Evolutionary conservation across 1,139 yeast genomes (phyloP).

Genomic region (Candida sp.): DNA sequence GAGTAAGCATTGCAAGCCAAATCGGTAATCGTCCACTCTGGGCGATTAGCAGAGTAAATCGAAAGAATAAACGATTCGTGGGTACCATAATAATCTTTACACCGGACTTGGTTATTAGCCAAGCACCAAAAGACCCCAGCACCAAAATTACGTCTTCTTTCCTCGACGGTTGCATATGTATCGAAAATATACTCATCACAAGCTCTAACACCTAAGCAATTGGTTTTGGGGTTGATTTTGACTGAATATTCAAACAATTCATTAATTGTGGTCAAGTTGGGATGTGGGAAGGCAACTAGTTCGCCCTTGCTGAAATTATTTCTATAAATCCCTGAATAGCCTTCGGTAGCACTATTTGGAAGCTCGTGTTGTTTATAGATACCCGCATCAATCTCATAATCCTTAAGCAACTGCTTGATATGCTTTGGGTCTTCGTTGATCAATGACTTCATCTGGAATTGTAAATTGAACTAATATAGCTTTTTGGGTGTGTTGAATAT

Average conservation of each 20-base stretch:
- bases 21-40: slow-evolving; percentile 39
- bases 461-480: not conserved
- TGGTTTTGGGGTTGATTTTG: slow-evolving; percentile 28
- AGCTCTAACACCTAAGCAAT: slow-evolving; percentile 54
- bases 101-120: slow-evolving; percentile 35
- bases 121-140: slow-evolving; percentile 62
- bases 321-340: slow-evolving; percentile 31
- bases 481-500: not conserved
- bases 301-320: slow-evolving; percentile 14
- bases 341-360: slow-evolving; percentile 10
- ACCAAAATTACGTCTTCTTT: slow-evolving; percentile 51
- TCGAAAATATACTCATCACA: slow-evolving; percentile 47
- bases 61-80: slow-evolving; percentile 29
- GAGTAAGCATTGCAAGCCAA: slow-evolving; percentile 33
- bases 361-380: not conserved
- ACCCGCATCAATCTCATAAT: not conserved
- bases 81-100: slow-evolving; percentile 17
- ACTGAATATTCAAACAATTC: slow-evolving; percentile 45
- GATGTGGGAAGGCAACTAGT: slow-evolving; percentile 44
- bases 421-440: slow-evolving; percentile 1
- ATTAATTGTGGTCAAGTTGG: slow-evolving; percentile 47
- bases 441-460: not conserved
- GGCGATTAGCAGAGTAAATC: slow-evolving; percentile 31
- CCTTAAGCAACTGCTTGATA: not conserved
- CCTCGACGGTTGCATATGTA: slow-evolving; percentile 37